phyloP scores from a whole-genome alignment of 345 rosid genomes.

The Heritiera littoralis region DNA sequence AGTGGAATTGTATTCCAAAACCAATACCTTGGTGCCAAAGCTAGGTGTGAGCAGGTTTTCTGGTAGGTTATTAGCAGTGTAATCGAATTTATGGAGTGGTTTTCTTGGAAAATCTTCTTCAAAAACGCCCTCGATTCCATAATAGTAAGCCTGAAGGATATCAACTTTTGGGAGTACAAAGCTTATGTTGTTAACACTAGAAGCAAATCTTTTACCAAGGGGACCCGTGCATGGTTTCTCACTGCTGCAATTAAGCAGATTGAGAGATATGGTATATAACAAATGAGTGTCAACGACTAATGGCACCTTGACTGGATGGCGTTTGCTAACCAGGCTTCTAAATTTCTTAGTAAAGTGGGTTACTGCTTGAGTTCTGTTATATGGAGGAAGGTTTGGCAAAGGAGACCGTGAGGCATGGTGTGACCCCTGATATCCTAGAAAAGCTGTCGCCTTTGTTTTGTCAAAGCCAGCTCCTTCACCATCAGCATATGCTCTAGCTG shows the following conservation, averaged over 20 bases:
- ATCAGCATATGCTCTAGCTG: constrained; percentile 44
- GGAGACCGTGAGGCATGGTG: constrained; percentile 20
- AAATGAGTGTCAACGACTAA: constrained; percentile 31
- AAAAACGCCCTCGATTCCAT: constrained; percentile 22
- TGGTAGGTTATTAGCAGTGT: constrained; percentile 17
- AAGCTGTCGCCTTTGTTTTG: constrained; percentile 44
- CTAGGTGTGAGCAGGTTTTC: neutral
- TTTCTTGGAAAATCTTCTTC: constrained; percentile 28
- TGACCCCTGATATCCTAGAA: constrained; percentile 36
- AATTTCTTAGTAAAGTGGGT: constrained; percentile 26
- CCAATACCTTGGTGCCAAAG: constrained; percentile 30
- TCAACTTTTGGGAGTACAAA: constrained; percentile 31
- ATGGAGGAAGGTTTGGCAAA: constrained; percentile 47
- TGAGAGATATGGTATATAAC: constrained; percentile 40
- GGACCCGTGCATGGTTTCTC: constrained; percentile 35
- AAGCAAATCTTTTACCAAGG: constrained; percentile 25
- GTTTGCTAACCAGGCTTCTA: constrained; percentile 25
- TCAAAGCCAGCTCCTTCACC: constrained; percentile 18
- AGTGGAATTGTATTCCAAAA: constrained; percentile 24
- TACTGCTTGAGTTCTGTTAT: constrained; percentile 39
- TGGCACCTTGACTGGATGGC: constrained; percentile 43
- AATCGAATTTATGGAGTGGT: constrained; percentile 35
- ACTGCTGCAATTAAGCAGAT: constrained; percentile 25
- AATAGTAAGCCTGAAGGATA: constrained; percentile 47
- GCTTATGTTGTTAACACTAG: constrained; percentile 54